Conservation (phyloP, 208 protist genomes). For the Zelonia costaricensis region DNA sequence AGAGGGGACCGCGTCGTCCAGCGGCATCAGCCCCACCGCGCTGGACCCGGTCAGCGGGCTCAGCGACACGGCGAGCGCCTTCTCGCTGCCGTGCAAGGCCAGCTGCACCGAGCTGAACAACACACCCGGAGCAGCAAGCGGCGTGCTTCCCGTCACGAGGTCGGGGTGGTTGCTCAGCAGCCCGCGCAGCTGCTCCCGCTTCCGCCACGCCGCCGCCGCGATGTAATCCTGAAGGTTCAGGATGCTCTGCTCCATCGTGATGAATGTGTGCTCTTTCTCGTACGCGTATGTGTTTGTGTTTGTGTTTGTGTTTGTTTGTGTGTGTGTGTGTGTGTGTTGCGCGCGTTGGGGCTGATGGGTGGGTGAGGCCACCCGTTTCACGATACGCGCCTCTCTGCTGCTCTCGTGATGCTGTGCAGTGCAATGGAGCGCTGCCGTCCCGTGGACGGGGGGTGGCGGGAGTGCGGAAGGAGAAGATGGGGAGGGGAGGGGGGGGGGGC, state of each 20-base stretch:
- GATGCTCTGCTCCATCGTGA: slow-evolving; percentile 70
- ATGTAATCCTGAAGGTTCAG: slow-evolving; percentile 65
- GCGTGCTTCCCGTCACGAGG: slow-evolving; percentile 42
- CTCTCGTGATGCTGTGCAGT: too few relatives aligned
- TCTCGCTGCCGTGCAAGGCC: slow-evolving; percentile 63
- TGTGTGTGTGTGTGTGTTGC: not conserved
- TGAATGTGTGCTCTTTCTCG: not conserved
- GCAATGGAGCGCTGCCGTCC: too few relatives aligned
- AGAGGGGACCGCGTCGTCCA: slow-evolving; percentile 32
- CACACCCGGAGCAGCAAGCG: slow-evolving; percentile 45
- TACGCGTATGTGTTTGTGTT: not conserved
- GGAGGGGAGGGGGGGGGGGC: too few relatives aligned
- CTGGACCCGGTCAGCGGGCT: slow-evolving; percentile 52
- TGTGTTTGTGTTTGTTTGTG: not conserved
- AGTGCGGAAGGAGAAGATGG: too few relatives aligned
- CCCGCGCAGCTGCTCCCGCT: slow-evolving; percentile 75
- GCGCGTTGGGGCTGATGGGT: too few relatives aligned
- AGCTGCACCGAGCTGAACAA: slow-evolving; percentile 63
- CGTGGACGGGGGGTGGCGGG: too few relatives aligned
- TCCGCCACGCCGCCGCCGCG: slow-evolving; percentile 65
- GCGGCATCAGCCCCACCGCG: slow-evolving; percentile 62
- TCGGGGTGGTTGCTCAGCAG: slow-evolving; percentile 78
- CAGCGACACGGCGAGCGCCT: slow-evolving; percentile 59
- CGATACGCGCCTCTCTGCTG: not conserved
- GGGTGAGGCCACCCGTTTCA: too few relatives aligned